Base-by-base conservation (phyloP, 441 rosid species). In the Erysimum cheiri region DNA sequence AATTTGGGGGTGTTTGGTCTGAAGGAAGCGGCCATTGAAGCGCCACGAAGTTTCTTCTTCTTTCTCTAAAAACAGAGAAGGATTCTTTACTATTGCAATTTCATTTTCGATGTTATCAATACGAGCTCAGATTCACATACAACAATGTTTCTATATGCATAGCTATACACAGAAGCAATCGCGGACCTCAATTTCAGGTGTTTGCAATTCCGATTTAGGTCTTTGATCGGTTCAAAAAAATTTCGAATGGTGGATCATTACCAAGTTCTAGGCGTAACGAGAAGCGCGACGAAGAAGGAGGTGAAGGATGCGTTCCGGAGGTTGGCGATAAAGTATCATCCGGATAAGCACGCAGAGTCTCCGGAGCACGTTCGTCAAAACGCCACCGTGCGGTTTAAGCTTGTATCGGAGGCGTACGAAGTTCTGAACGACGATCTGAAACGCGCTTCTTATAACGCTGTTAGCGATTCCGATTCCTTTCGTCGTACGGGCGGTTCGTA, bases 401-500 rank as follows among this genome's bases (percentile, higher is more conserved):
- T 79, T 19, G 81, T 88, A 40, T 91, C 96, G 53, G 95, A 91
- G 81, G 98, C 98, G 47, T 91, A 93, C 77, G 84, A 91, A 55
- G 74, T 85, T n/a, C 85, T 93, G 59, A 68, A 75, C 69, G 93
- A 89, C 73, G 87, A 89, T 49, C 75, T 77, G 31, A 91, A 80
- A 73, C 97, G 97, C 40, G 84, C 94, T 26, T 76, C 80, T 33
- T 93, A 91, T 76, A 83, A 87, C 64, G 22, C 80, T 48, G 78
- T 61, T 13, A 46, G 69, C 41, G 60, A 77, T 4, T 71, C 85
- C n/a, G 78, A 69, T 46, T 37, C 8, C 15, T 54, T 69, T 56
- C 78, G 78, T 48, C 78, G 78, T 19, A 72, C 43, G 4, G 67
- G 41, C 33, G 75, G 68, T 29, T 73, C 71, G 3, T 62, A 67